Conservation (phyloP, 2,329 filamentous ascomycete genomes). For the Ophiocordyceps robertsii region DNA sequence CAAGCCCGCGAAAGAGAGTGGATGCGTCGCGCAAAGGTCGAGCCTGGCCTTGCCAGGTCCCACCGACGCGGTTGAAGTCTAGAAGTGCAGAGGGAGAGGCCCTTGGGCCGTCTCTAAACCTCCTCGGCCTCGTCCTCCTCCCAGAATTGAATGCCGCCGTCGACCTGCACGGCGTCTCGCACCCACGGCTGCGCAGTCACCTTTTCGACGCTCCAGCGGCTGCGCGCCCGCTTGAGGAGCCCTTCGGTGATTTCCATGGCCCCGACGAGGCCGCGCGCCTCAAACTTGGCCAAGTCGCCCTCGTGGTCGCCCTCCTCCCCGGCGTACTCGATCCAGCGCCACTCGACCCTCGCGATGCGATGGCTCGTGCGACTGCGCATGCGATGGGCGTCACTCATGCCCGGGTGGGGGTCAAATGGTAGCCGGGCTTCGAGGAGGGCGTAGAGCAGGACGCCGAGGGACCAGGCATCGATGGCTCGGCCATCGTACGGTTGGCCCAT, state of each 20-base stretch:
- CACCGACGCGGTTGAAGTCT: no score
- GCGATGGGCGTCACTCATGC: constrained; percentile 60
- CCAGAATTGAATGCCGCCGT: constrained; percentile 44
- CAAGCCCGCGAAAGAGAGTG: no score
- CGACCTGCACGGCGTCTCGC: constrained; percentile 53
- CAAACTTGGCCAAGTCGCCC: constrained; percentile 43
- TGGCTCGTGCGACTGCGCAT: constrained; percentile 77
- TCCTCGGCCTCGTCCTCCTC: constrained; percentile 46
- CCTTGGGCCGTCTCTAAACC: constrained; percentile 17
- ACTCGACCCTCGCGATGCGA: constrained; percentile 89
- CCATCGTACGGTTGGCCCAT: constrained; percentile 94
- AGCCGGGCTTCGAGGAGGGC: constrained; percentile 85
- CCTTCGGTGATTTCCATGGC: constrained; percentile 75
- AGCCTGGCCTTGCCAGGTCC: no score
- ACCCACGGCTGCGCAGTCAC: constrained; percentile 69
- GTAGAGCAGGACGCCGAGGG: constrained; percentile 83
- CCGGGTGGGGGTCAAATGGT: constrained; percentile 82
- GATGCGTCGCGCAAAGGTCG: no score
- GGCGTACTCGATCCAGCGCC: constrained; percentile 83
- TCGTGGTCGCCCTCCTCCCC: constrained; percentile 83
- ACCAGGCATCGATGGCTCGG: constrained; percentile 86
- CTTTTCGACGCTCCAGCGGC: constrained; percentile 61
- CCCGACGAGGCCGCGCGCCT: constrained; percentile 52
- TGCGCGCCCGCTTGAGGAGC: constrained; percentile 68
- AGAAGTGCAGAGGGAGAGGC: neutral